Evolutionary conservation across 495 filamentous ascomycete species (phyloP), one percentile per base, ranked within the genome.

Genomic region (Penicillium coffeae): DNA sequence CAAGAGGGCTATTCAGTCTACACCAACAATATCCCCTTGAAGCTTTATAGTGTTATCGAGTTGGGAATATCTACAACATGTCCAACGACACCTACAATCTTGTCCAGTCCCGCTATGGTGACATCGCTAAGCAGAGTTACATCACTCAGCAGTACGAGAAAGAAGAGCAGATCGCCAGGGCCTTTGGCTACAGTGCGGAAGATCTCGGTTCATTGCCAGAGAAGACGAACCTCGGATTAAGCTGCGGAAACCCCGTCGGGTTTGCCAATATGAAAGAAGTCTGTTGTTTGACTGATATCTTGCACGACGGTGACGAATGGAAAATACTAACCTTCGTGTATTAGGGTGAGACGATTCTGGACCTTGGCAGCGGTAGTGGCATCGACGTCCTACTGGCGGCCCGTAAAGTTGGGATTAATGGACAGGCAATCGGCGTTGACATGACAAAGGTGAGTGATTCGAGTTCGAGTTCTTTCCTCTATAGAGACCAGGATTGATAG

Each of bases 361-460:
- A 87, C 50, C 61, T 87, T 3, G 83, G 85, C 27, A 73, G 71
- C 52, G 82, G 85, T 4, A 80, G 72, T 6, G 83, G 83, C 4
- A 82, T 87, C 47, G 84, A 87, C 54, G 70, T 81, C 38, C 81
- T 86, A 54, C 74, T 80, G 2, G 83, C 82, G 16, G 71, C 79
- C 3, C 60, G 63, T 38, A 80, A 76, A 47, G 75, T 87, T 10
- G 83, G 83, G 0, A 38, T 51, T 0, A 62, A 55, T 2, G 84
- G 84, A 4, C 64, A 62, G 8, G 80, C 72, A 1, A 81, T 85
- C 43, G 85, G 84, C 13, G 64, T 87, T 16, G 85, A 88, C 61
- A 87, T 87, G 77, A 86, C 75, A 51, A 69, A 82, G 55, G 81
- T 79, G 30, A 21, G 38, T 33, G 20, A 39, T 47, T 38, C 45